Evolutionary conservation across 441 rosid genomes (phyloP), one percentile per base, ranked within the genome.

Genomic region (Metrosideros polymorpha): DNA sequence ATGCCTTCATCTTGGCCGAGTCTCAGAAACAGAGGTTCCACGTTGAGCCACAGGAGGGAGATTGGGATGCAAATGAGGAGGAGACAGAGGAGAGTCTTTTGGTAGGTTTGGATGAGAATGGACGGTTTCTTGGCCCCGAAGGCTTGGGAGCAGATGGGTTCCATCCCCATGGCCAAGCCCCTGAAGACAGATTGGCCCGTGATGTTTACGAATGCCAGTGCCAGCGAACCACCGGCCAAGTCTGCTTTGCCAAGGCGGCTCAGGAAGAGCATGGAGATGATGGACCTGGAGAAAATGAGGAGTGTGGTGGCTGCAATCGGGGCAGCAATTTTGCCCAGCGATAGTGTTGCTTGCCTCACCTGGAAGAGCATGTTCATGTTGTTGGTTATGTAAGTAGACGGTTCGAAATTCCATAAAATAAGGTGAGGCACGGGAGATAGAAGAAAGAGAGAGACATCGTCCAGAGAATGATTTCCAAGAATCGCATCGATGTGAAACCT

Each of bases 151-250:
- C 83, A 85, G 30, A 85, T 71, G 19, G 86, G 83, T 54, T 85
- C 86, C 86, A 85, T 85, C 27, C 83, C 86, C 49, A 51, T 47
- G 51, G 82, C 63, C 47, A 85, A 55, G 83, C 86, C 86, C 54
- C 71, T 85, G 59, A 85, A 19, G n/a, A 85, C 9, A 2, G 83
- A 85, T 39, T 25, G 19, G 49, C 86, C 79, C 24, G 83, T 85
- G 59, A 85, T 85, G 86, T 71, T 85, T 39, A 83, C 66, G 1
- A 85, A 51, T 22, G 82, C 56, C 12, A 71, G 75, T 7, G 63
- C 35, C 14, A 85, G n/a, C n/a, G 52, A 85, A 42, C 86, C 83
- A 4, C 83, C 66, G 1, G 86, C 86, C 35, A 85, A 24, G 13
- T 50, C 86, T 22, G 51, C 51, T 39, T 75, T 18, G 24, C 86